Percentiles rank a stretch among this genome's conserved stretches.
Evolutionary conservation across 495 filamentous ascomycete genomes (phyloP).

Genomic region (Penicillium egyptiacum): DNA sequence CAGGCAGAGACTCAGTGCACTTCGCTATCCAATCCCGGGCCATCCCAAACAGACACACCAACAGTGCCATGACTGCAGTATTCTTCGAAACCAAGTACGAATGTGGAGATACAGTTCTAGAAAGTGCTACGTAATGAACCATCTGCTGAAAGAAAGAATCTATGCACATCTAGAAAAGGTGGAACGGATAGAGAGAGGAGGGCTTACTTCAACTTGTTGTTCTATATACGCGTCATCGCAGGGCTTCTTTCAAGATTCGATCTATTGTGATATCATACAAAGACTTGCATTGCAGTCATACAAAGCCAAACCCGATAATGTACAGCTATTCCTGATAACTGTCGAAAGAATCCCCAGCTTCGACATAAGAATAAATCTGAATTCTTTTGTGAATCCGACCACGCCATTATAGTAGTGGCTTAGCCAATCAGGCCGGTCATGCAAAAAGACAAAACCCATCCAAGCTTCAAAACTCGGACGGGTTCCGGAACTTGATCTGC

Average conservation of each 20-base stretch:
- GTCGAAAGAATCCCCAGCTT: not conserved
- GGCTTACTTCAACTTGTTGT: not conserved
- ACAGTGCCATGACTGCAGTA: too few relatives aligned
- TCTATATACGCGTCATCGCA: not conserved
- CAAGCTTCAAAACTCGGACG: not conserved
- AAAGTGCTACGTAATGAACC: too few relatives aligned
- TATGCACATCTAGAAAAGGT: too few relatives aligned
- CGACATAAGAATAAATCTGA: slow-evolving; percentile 1
- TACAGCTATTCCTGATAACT: not conserved
- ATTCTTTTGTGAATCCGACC: too few relatives aligned
- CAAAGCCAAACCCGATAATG: not conserved
- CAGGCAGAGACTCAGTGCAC: too few relatives aligned
- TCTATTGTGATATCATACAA: slow-evolving; percentile 3
- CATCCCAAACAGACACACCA: too few relatives aligned
- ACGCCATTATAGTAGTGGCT: not conserved
- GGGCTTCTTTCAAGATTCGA: not conserved
- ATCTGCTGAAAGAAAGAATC: too few relatives aligned
- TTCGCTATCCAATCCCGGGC: too few relatives aligned
- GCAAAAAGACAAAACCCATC: not conserved
- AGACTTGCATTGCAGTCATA: not conserved
- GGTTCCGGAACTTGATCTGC: too few relatives aligned
- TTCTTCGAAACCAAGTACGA: too few relatives aligned
- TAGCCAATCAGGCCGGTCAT: not conserved
- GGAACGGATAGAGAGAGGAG: not conserved
- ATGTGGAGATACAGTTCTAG: too few relatives aligned